Conservation (phyloP, 1,139 yeast genomes). For the Sugiyamaella sp. region DNA sequence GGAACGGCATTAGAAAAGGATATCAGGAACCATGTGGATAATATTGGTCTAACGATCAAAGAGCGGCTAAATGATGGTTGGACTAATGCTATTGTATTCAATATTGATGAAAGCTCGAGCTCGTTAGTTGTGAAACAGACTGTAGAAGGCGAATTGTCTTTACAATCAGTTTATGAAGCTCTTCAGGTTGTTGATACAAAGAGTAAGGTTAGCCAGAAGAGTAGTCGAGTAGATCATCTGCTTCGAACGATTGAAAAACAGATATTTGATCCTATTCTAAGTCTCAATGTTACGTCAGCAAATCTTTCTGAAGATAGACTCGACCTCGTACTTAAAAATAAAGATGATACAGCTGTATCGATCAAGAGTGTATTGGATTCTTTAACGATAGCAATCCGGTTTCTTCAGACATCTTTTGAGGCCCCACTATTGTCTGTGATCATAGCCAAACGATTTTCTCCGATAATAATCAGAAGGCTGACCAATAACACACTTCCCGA, state of each 20-base stretch:
- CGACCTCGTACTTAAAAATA: not conserved
- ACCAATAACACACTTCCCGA: slow-evolving; percentile 30
- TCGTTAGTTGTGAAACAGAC: slow-evolving; percentile 25
- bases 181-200: slow-evolving; percentile 27
- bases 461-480: slow-evolving; percentile 29
- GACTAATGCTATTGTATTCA: slow-evolving; percentile 28
- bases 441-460: slow-evolving; percentile 33
- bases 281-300: slow-evolving; percentile 24
- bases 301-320: slow-evolving; percentile 11
- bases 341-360: slow-evolving; percentile 5
- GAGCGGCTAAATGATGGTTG: slow-evolving; percentile 29
- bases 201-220: slow-evolving; percentile 20
- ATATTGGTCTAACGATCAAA: slow-evolving; percentile 21
- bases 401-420: slow-evolving; percentile 28
- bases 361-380: slow-evolving; percentile 12
- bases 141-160: slow-evolving; percentile 23
- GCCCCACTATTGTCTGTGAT: slow-evolving; percentile 26
- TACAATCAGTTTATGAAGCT: slow-evolving; percentile 29
- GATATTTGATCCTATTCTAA: slow-evolving; percentile 32
- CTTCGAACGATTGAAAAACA: slow-evolving; percentile 29
- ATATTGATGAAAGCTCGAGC: slow-evolving; percentile 10
- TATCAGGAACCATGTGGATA: slow-evolving; percentile 25
- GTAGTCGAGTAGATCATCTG: slow-evolving; percentile 30
- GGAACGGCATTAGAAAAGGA: slow-evolving; percentile 26
- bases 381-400: slow-evolving; percentile 27